Evolutionary conservation across 2,329 filamentous ascomycete genomes (phyloP), one percentile per base, ranked within the genome.

Genomic region (Graphiopsis chlorocephala): DNA sequence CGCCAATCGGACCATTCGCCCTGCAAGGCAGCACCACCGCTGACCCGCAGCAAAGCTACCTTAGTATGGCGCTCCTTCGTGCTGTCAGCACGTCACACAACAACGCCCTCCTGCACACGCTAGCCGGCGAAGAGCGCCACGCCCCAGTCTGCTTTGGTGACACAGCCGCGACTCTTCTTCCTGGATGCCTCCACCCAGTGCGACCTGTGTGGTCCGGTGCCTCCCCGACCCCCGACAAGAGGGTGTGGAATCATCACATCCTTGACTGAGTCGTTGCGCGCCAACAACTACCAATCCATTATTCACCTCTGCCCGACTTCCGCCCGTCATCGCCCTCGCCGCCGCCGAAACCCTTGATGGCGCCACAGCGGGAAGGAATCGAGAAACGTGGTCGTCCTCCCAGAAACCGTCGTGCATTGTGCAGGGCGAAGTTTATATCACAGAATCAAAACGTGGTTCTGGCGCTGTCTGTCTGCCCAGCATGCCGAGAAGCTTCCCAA

Each of bases 341-440:
- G 48, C 20, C 48, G 48, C 48, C 28, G 17, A 35, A 62, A 28
- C 60, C 60, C 60, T 62, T 31, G 47, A 55, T 62, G 60, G 60
- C 60, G 60, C 60, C 60, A 62, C 60, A 62, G 48, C 33, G 47
- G 47, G 60, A 61, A 62, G 60, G 60, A 62, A 25, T 62, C 48
- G 33, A 45, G 60, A 62, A 62, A 62, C 60, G 60, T 62, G 60
- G 60, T 62, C 60, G 60, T 48, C 59, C 28, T 38, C 48, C 48
- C 11, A 45, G 8, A 61, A 62, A 53, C 60, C 60, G 60, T 62
- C 60, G 48, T 62, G 60, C 60, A 55, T 62, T 45, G 45, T 52
- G 48, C 60, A 62, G 60, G 60, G 60, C 26, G 48, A 62, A 62
- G 60, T 61, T 35, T 55, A 62, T 28, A 53, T 38, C 47, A 53